Conservation (phyloP, 768 basidiomycete species). For the Leccinum broughii region DNA sequence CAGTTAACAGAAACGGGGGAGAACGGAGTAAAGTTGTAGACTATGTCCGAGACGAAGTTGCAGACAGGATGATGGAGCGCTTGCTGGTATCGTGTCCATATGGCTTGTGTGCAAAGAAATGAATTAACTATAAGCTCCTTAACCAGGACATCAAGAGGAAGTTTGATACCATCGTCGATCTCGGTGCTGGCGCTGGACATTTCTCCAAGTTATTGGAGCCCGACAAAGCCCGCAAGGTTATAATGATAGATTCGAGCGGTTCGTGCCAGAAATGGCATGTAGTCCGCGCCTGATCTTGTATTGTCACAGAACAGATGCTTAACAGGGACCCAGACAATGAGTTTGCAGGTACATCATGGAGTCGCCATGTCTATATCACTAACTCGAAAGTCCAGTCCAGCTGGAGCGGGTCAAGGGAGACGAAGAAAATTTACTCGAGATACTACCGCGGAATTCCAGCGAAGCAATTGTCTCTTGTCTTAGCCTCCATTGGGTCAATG, state of each 20-base stretch:
- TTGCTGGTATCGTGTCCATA: slow-evolving; percentile 59
- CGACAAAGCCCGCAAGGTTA: slow-evolving; percentile 64
- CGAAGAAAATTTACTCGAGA: slow-evolving; percentile 75
- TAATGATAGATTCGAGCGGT: slow-evolving; percentile 91
- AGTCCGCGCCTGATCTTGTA: slow-evolving; percentile 5
- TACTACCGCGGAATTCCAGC: slow-evolving; percentile 70
- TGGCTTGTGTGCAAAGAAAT: background rate
- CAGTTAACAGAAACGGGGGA: slow-evolving; percentile 58
- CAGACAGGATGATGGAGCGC: slow-evolving; percentile 87
- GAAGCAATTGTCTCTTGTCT: slow-evolving; percentile 93
- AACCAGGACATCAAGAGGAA: slow-evolving; percentile 86
- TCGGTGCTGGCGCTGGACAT: slow-evolving; percentile 91
- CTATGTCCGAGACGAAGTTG: slow-evolving; percentile 89
- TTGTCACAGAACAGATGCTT: slow-evolving; percentile 58
- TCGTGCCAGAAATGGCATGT: slow-evolving; percentile 13
- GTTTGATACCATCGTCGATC: slow-evolving; percentile 78
- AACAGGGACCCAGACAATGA: slow-evolving; percentile 74
- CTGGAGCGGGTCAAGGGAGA: slow-evolving; percentile 78
- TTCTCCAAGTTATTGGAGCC: slow-evolving; percentile 79
- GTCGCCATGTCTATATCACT: slow-evolving; percentile 1
- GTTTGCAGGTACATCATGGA: slow-evolving; percentile 66
- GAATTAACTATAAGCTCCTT: slow-evolving; percentile 2
- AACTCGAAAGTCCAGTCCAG: slow-evolving; percentile 51
- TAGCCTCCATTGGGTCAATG: slow-evolving; percentile 96
- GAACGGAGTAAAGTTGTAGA: slow-evolving; percentile 76